phyloP scores from a whole-genome alignment of 352 stramenopile species.

The Phytophthora kernoviae region DNA sequence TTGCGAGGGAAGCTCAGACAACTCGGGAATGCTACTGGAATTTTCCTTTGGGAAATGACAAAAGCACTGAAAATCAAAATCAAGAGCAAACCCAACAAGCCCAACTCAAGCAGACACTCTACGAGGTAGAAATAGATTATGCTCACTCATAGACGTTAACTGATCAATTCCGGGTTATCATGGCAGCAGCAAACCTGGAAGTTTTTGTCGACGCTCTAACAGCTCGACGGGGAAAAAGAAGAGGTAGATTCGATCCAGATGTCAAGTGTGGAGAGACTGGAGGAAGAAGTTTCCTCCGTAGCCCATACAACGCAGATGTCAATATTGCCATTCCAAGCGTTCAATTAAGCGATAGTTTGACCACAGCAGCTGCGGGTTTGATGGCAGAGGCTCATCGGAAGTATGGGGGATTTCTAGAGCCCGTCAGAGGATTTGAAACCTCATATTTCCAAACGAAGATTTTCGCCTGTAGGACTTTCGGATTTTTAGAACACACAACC shows the following conservation, averaged over 20 bases:
- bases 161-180: too few species aligned
- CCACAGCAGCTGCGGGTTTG: not conserved
- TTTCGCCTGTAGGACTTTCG: not conserved
- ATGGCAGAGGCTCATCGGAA: not conserved
- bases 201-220: not conserved
- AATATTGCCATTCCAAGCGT: not conserved
- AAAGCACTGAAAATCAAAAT: conserved; percentile 3
- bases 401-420: not conserved
- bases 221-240: not conserved
- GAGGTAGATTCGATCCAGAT: conserved; percentile 21
- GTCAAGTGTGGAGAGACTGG: conserved; percentile 1
- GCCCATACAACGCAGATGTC: not conserved
- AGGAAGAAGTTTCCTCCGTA: not conserved
- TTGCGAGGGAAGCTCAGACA: not conserved
- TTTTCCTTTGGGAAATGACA: conserved; percentile 2
- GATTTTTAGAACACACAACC: not conserved
- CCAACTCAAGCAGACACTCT: not conserved
- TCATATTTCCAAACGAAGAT: too few species aligned
- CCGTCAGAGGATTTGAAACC: not conserved
- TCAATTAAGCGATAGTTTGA: not conserved
- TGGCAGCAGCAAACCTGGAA: not conserved
- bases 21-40: not conserved
- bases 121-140: not conserved
- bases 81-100: not conserved
- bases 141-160: not conserved